Conservation (phyloP, 2,329 filamentous ascomycete genomes). For the Pseudogymnoascus sp. region DNA sequence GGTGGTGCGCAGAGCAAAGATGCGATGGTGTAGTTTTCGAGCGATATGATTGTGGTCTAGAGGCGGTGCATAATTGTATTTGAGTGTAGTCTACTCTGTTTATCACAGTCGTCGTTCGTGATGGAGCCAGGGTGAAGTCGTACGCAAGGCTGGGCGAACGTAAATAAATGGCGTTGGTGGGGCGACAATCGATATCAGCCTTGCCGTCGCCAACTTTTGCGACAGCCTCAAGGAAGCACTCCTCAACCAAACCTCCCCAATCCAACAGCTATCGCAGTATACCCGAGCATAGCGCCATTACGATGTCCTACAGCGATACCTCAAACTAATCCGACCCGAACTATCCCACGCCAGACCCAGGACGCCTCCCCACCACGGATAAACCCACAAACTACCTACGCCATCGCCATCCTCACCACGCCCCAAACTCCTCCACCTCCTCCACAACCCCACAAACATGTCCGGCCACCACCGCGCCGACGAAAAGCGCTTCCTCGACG, state of each 20-base stretch:
- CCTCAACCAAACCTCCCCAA: constrained; percentile 9
- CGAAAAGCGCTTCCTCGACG: constrained; percentile 75
- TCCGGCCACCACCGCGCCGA: constrained; percentile 68
- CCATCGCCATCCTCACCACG: neutral
- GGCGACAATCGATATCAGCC: constrained; percentile 36
- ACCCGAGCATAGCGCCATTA: neutral
- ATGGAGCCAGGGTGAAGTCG: neutral
- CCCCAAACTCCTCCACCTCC: neutral
- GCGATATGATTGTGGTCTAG: neutral
- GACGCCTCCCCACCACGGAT: neutral
- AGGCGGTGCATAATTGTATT: neutral
- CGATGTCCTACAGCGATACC: neutral
- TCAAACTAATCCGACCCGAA: neutral
- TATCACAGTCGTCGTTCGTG: neutral
- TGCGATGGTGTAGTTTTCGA: neutral
- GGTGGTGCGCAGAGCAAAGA: neutral
- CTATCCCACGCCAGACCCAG: neutral
- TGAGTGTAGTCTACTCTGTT: neutral
- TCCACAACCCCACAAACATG: constrained; percentile 17
- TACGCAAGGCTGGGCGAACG: constrained; percentile 6
- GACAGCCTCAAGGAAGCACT: constrained; percentile 1
- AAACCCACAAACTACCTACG: neutral
- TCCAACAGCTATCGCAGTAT: constrained; percentile 11
- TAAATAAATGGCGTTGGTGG: constrained; percentile 28
- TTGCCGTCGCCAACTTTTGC: constrained; percentile 14